phyloP scores from a whole-genome alignment of 345 rosid species.

The Melaleuca quinquenervia region DNA sequence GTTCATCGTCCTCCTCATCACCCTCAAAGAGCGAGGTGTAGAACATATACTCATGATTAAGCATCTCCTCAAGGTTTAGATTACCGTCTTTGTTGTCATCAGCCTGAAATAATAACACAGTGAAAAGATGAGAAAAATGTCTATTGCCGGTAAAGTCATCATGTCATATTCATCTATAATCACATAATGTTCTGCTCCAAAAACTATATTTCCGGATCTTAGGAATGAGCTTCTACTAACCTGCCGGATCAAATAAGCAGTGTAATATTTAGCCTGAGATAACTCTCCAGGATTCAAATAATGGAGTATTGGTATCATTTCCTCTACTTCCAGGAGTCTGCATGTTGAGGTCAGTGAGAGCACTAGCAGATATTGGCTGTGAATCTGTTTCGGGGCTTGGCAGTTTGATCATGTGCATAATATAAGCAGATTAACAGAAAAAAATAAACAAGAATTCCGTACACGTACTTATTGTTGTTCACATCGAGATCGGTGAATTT shows the following conservation, averaged over 20 bases:
- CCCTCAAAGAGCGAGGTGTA: slow-evolving; percentile 36
- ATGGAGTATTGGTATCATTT: slow-evolving; percentile 42
- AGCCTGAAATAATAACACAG: slow-evolving; percentile 17
- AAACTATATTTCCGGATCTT: not conserved
- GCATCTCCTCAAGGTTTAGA: slow-evolving; percentile 46
- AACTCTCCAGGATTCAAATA: slow-evolving; percentile 61
- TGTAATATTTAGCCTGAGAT: slow-evolving; percentile 42
- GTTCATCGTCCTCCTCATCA: slow-evolving; percentile 23
- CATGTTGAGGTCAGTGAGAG: not conserved
- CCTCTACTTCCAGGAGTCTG: slow-evolving; percentile 31
- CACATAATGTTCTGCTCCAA: not conserved
- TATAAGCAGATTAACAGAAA: not conserved
- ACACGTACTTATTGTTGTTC: slow-evolving; percentile 30
- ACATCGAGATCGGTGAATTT: slow-evolving; percentile 44
- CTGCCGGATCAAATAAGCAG: slow-evolving; percentile 36
- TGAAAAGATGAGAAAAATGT: not conserved
- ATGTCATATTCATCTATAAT: not conserved
- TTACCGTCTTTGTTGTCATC: slow-evolving; percentile 54
- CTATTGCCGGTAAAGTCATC: not conserved
- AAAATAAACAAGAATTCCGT: not conserved
- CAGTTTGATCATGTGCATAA: not conserved
- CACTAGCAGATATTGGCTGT: not conserved
- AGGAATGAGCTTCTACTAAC: slow-evolving; percentile 10
- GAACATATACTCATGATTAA: slow-evolving; percentile 43
- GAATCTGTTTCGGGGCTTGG: not conserved